These are phyloP conservation scores for Myxozyma melibiosi DNA, from an alignment of 805 yeast genomes.

Conservation along the genomic window DNA sequence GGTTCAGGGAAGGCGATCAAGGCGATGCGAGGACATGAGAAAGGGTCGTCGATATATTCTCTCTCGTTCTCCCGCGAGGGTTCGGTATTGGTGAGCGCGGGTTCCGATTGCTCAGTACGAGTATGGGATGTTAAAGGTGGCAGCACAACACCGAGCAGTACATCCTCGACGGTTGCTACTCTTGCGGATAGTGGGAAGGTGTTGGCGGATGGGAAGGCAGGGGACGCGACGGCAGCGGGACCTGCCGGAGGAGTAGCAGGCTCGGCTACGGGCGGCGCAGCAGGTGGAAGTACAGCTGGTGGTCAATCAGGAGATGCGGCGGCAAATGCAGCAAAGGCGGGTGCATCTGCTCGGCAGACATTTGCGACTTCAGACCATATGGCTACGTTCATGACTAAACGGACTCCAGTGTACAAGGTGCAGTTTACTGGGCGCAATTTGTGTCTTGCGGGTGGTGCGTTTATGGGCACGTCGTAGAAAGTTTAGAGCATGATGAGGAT, in stretches of 20 bases:
- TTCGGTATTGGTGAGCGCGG: slow-evolving; percentile 83
- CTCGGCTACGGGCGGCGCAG: background rate
- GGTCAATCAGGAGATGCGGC: slow-evolving; percentile 16
- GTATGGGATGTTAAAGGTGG: slow-evolving; percentile 94
- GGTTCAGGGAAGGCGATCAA: slow-evolving; percentile 88
- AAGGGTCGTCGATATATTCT: slow-evolving; percentile 75
- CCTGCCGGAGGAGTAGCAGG: background rate
- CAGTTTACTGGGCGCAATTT: slow-evolving; percentile 88
- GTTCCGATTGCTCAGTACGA: slow-evolving; percentile 88
- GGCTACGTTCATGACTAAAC: slow-evolving; percentile 91
- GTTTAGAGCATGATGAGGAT: background rate
- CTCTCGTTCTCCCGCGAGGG: slow-evolving; percentile 86
- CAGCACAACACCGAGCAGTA: slow-evolving; percentile 39
- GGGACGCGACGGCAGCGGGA: background rate
- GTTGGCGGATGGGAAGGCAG: background rate
- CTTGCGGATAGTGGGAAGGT: background rate
- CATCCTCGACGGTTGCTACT: background rate
- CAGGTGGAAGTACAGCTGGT: background rate
- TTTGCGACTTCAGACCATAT: slow-evolving; percentile 87
- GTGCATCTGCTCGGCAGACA: slow-evolving; percentile 50
- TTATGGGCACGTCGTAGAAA: slow-evolving; percentile 47
- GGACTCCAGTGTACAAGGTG: slow-evolving; percentile 90
- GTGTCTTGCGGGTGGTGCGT: slow-evolving; percentile 92
- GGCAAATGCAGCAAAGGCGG: slow-evolving; percentile 29
- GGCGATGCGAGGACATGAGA: slow-evolving; percentile 92